Base-by-base conservation (phyloP, 495 filamentous ascomycete genomes). In the Platismatia glauca region DNA sequence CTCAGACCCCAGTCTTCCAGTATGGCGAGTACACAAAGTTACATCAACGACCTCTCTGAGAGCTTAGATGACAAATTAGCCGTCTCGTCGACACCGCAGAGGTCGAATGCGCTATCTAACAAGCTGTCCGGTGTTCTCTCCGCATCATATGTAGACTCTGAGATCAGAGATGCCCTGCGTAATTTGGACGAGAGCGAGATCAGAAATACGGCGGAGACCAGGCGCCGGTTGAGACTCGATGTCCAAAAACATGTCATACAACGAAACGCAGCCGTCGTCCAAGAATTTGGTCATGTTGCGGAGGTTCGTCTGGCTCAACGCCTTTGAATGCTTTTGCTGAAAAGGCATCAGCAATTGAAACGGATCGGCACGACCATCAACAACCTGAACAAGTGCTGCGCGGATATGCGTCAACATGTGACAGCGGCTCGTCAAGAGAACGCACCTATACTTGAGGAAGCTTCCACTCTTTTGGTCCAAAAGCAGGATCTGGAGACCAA, bases 231-330 rank as follows among this genome's bases (percentile, higher is more conserved):
- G 16, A 83, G 91, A 37, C 74, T 95, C 2, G 88, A 96, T 73
- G 81, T 95, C 3, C 91, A 97, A 73, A 91, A 89, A 68, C 91
- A 97, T 72, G 88, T 97, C 38, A 90, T 97, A 53, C 84, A 93
- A 63, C 89, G 90, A 75, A 97, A 97, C 85, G 91, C 86, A 38
- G 86, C 91, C 61, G 89, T 99, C 61, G 85, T 99, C 57, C 77
- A 81, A 59, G 93, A 96, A 70, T 97, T 97, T 76, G 89, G 90
- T 33, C 82, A 86, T 65, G 91, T 99, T 46, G 90, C 92, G 50
- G 89, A 95, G 84, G 90, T 95, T 72, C 73, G 69, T 71, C 60
- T 34, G 27, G 53, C 8, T 41, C 22, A 24, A 22, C 48, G 22
- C 57, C 37, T 33, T 33, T 37, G 37, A 52, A 29, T 27, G 22